Evolutionary conservation across 2,329 filamentous ascomycete species (phyloP), one percentile per base, ranked within the genome.

Genomic region (Penicillium sp.): DNA sequence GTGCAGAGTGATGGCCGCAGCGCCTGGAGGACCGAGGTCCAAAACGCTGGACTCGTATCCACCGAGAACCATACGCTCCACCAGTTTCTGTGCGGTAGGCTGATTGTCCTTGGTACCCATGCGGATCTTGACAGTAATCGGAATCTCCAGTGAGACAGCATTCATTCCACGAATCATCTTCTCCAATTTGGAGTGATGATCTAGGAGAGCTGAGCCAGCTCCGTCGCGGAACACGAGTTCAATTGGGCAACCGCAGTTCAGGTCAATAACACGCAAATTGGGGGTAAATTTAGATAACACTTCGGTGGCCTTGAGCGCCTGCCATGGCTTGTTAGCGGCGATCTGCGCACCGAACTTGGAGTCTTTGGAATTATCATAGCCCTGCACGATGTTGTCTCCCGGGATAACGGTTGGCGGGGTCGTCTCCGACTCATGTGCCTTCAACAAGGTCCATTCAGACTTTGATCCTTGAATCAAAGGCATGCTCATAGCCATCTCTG

Each of bases 121-220:
- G 52, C 93, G 84, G 61, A 99, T 91, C 76, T 99, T 99, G 61
- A 89, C 88, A 0, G 90, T 95, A 63, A 99, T 89, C 18, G 93
- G 93, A 22, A 95, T 84, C 61, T 95, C 88, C 36, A 87, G 86
- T 3, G 90, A 95, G 10, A 97, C 89, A 35, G 84, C 81, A 65
- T 95, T 96, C 93, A 99, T 99, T 60, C 93, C 93, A 55, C 91
- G 82, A 36, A 99, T 79, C 72, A 96, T 97, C 71, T 92, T 92
- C 71, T 96, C 91, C 41, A 99, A 75, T 72, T 96, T 97, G 50
- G 83, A 83, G 27, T 82, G 88, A 46, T 85, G 79, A 63, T 99
- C 93, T n/a, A 99, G 83, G 13, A 99, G 81, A 1, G 89, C 92
- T 16, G 92, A 95, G 3, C 93, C 93, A 34, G 88, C 89, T 42